Percentiles rank a stretch among this genome's conserved stretches.
Conservation (phyloP, 495 filamentous ascomycete genomes). For the Aspergillus funiculosus region DNA sequence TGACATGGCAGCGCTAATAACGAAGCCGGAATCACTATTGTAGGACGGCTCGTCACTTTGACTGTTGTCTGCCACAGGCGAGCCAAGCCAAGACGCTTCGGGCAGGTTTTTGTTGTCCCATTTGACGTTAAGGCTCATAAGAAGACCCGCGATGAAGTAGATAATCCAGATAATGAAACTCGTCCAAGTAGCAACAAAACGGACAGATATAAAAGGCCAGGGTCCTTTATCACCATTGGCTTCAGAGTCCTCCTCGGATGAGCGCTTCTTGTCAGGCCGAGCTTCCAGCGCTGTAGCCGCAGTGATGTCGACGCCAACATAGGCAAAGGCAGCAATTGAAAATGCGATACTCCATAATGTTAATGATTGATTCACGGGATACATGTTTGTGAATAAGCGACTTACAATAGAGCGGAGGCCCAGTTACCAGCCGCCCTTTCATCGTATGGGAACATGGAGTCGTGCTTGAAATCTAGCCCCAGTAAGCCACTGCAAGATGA, state of each 20-base stretch:
- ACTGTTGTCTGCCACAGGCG: not conserved
- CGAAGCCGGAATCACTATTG: constrained; percentile 30
- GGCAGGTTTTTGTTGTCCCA: constrained; percentile 36
- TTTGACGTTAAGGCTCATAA: constrained; percentile 34
- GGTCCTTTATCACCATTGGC: constrained; percentile 1
- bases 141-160: constrained; percentile 25
- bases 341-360: constrained; percentile 28
- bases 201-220: constrained; percentile 21
- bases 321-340: constrained; percentile 41
- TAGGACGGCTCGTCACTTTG: not conserved
- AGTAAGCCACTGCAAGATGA: not conserved
- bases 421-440: constrained; percentile 22
- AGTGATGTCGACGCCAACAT: constrained; percentile 41
- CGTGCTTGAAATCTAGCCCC: constrained; percentile 9
- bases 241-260: not conserved
- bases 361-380: not conserved
- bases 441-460: constrained; percentile 25
- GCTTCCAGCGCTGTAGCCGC: constrained; percentile 46
- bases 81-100: constrained; percentile 17
- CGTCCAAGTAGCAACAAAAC: constrained; percentile 29
- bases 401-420: constrained; percentile 32
- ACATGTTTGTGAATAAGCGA: not conserved
- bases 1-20: constrained; percentile 27
- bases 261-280: constrained; percentile 10
- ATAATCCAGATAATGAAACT: constrained; percentile 23